A percentile compares a stretch with the other conserved stretches of the same genome.
phyloP scores from a whole-genome alignment of 345 rosid genomes.

The Zanthoxylum bungeanum region DNA sequence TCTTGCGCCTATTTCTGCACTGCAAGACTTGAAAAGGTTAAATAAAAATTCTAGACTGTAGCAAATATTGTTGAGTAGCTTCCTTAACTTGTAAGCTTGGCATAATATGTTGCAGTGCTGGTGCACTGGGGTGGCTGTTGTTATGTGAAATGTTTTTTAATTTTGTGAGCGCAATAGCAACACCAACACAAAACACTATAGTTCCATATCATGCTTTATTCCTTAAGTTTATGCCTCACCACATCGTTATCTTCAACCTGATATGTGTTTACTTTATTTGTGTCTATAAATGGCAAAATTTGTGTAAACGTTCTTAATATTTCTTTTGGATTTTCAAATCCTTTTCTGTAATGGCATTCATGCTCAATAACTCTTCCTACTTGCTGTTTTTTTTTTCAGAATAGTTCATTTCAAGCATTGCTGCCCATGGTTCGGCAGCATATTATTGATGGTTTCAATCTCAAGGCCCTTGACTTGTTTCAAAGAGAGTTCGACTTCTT shows the following conservation, averaged over 20 bases:
- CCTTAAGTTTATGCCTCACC: neutral
- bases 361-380: conserved; percentile 9
- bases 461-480: conserved; percentile 78
- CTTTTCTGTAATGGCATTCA: neutral
- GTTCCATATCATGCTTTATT: neutral
- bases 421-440: conserved; percentile 78
- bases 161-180: neutral
- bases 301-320: neutral
- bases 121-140: neutral
- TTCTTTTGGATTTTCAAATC: neutral
- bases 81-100: neutral
- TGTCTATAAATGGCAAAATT: neutral
- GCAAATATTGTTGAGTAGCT: neutral
- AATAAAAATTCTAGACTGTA: neutral
- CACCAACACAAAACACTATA: neutral
- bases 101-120: neutral
- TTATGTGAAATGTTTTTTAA: neutral
- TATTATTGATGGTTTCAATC: conserved; percentile 78
- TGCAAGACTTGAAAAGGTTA: neutral
- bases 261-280: neutral
- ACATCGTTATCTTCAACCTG: neutral
- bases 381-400: conserved; percentile 52
- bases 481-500: conserved; percentile 90
- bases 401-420: conserved; percentile 66
- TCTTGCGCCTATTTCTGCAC: neutral